phyloP scores from a whole-genome alignment of 148 eudicot genomes.

The Cornus kousa region DNA sequence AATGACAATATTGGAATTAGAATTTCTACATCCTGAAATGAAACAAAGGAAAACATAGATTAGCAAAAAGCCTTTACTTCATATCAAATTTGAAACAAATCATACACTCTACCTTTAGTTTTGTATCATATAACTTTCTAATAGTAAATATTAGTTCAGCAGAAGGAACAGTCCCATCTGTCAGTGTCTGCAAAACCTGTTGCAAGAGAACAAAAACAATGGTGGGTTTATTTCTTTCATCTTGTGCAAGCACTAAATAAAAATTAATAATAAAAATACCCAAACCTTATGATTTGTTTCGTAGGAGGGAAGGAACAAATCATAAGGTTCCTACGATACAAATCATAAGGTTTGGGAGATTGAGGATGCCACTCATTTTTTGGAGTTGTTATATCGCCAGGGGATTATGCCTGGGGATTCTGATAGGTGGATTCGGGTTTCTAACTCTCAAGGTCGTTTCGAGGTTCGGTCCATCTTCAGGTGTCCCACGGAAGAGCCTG shows the following conservation, averaged over 20 bases:
- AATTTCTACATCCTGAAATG: slow-evolving; percentile 78
- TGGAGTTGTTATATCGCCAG: too few species aligned
- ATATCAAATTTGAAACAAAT: neutral
- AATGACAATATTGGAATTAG: slow-evolving; percentile 74
- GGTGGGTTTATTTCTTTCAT: neutral
- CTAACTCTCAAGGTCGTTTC: too few species aligned
- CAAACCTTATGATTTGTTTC: too few species aligned
- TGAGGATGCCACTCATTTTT: too few species aligned
- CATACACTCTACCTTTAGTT: slow-evolving; percentile 46
- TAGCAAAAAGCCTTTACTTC: slow-evolving; percentile 8
- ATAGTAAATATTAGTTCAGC: slow-evolving; percentile 61
- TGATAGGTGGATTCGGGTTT: too few species aligned
- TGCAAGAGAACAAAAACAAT: slow-evolving; percentile 9
- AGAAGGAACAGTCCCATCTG: slow-evolving; percentile 85
- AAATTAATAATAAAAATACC: neutral
- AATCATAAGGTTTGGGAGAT: too few species aligned
- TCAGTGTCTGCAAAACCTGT: slow-evolving; percentile 88
- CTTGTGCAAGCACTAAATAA: slow-evolving; percentile 7
- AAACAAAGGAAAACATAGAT: slow-evolving; percentile 13
- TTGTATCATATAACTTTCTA: slow-evolving; percentile 64
- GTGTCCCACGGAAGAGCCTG: too few species aligned
- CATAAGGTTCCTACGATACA: too few species aligned
- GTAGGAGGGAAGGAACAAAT: too few species aligned
- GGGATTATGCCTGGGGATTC: too few species aligned
- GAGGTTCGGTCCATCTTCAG: too few species aligned